Evolutionary conservation across 371 early-diverging fungal species (phyloP).

Genomic region (Apophysomyces ossiformis): DNA sequence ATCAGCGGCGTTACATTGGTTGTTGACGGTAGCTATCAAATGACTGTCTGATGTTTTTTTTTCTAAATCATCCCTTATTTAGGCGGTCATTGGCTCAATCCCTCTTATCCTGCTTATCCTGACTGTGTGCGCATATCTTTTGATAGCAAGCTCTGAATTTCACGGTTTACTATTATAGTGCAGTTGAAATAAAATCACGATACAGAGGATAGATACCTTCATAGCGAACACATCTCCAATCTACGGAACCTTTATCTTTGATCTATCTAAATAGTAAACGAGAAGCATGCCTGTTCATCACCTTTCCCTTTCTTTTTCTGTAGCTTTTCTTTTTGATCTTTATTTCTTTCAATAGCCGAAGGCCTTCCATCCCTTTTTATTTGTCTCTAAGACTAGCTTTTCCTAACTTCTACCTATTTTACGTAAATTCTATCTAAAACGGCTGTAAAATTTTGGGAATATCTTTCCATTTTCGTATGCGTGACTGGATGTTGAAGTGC

Average conservation of each 20-base stretch:
- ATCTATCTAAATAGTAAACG: not conserved
- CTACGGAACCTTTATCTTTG: not conserved
- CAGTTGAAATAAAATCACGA: not conserved
- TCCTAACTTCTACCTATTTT: too few species aligned
- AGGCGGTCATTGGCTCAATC: conserved; percentile 60
- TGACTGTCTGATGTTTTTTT: not conserved
- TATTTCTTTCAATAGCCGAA: not conserved
- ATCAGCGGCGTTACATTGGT: conserved; percentile 67
- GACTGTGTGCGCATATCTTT: conserved; percentile 25
- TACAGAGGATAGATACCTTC: not conserved
- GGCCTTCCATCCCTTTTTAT: too few species aligned
- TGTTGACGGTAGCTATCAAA: conserved; percentile 68
- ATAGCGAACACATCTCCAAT: not conserved
- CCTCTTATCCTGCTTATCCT: conserved; percentile 28
- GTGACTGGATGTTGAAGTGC: too few species aligned
- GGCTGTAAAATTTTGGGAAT: too few species aligned
- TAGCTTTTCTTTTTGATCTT: not conserved
- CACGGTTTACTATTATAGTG: not conserved
- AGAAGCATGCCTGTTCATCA: not conserved
- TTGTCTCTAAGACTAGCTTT: too few species aligned
- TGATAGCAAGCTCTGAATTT: not conserved
- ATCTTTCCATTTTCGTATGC: too few species aligned
- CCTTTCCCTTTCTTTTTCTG: not conserved
- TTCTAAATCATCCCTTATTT: not conserved
- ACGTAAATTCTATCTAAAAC: too few species aligned